phyloP scores from a whole-genome alignment of 2,329 filamentous ascomycete genomes.

The Metarhizium anisopliae region DNA sequence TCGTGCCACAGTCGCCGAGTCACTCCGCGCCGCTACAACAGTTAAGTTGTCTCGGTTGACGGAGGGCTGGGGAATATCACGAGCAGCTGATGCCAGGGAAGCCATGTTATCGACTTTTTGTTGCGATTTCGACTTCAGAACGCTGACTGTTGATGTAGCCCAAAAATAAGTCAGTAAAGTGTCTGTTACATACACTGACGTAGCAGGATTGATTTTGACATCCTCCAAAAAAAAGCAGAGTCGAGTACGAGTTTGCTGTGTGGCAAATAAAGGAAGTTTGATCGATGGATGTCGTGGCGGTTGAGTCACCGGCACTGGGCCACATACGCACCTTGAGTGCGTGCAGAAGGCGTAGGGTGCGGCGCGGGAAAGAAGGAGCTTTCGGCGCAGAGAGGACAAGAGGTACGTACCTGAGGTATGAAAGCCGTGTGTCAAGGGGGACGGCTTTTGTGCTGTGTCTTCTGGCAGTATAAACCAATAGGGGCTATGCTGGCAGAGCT shows the following conservation, averaged over 20 bases:
- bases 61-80: conserved; percentile 57
- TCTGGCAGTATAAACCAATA: conserved; percentile 16
- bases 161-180: background rate
- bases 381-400: background rate
- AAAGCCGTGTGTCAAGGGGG: conserved; percentile 16
- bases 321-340: background rate
- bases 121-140: conserved; percentile 32
- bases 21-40: conserved; percentile 61
- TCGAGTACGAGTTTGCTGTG: background rate
- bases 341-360: background rate
- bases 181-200: background rate
- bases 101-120: conserved; percentile 42
- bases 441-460: conserved; percentile 15
- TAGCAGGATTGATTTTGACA: background rate
- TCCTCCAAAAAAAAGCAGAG: background rate
- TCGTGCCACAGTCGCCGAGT: conserved; percentile 51
- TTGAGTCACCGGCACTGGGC: conserved; percentile 11
- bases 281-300: background rate
- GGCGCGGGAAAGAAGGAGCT: background rate
- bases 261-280: background rate
- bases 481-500: conserved; percentile 30
- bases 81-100: conserved; percentile 57
- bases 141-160: conserved; percentile 23
- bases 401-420: conserved; percentile 24
- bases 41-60: conserved; percentile 60